Base-by-base conservation (phyloP, 2,329 filamentous ascomycete species). In the Xylariaceae sp. region DNA sequence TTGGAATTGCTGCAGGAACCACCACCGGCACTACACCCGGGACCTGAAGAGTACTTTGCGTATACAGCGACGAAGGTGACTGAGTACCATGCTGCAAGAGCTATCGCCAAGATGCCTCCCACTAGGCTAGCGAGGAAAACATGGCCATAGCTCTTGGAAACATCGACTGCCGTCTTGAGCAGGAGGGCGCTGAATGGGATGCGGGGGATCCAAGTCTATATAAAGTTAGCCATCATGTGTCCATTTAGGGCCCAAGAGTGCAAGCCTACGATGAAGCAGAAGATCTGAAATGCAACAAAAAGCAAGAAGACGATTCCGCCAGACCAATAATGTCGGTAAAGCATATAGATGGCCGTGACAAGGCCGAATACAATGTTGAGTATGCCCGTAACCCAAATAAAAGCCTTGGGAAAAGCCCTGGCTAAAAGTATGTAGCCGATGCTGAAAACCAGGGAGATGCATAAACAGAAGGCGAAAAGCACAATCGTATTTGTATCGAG, bases 151-250 rank as follows among this genome's bases (percentile, higher is more conserved):
- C 74, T 79, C 57, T 89, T 89, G 31, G 89, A 85, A 0, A 96
- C 84, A 53, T 95, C 86, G 54, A 95, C 89, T 17, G 83, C 76
- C 0, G 87, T 91, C 64, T 85, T 83, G 37, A 96, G 76, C 88
- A 96, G 94, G 46, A 96, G 70, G 0, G 88, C 87, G 8, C 85
- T 89, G 64, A 95, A 96, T 0, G 89, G 91, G 45, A 97, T 96
- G 38, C 90, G 78, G 15, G 79, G 83, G 41, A 91, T 91, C 90
- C 91, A 97, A 37, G 79, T 85, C 54, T 59, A 22, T 42, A 17
- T 26, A 26, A 3, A 29, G 35, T 47, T 26, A 49, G 43, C 22
- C 28, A 26, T 26, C 30, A 15, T 32, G 13, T 7, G 16, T 17
- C 13, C 7, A n/a, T 6, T 8, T 12, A 9, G 34, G 12, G 8